A percentile compares a stretch with the other conserved stretches of the same genome.
These are phyloP conservation scores for Leucoagaricus sp. DNA, from an alignment of 1,284 basidiomycete genomes.

Conservation along the genomic window DNA sequence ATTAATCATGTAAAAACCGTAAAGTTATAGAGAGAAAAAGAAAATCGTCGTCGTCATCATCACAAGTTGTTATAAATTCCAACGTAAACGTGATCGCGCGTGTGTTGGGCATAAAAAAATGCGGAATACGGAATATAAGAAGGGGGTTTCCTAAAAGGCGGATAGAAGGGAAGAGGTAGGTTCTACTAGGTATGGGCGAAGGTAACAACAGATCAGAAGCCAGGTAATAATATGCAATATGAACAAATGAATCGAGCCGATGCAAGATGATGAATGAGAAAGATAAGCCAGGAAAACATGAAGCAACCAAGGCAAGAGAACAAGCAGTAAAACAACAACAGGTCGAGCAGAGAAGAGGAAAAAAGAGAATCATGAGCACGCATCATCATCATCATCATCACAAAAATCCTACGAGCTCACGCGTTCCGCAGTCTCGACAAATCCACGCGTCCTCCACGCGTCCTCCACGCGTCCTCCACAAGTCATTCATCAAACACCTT, in stretches of 20 bases:
- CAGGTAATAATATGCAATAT: background rate
- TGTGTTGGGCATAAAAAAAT: background rate
- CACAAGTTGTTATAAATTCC: background rate
- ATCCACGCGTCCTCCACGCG: background rate
- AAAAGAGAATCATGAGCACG: background rate
- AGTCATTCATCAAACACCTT: background rate
- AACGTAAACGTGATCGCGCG: background rate
- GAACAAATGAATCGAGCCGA: background rate
- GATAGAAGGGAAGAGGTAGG: constrained; percentile 5
- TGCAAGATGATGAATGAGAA: background rate
- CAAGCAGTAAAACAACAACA: constrained; percentile 9
- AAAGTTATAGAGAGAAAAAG: background rate
- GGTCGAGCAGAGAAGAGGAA: background rate
- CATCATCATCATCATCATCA: background rate
- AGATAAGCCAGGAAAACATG: background rate
- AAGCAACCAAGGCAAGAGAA: background rate
- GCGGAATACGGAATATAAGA: background rate
- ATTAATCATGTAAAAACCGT: constrained; percentile 6
- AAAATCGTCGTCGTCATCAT: background rate
- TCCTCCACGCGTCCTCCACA: constrained; percentile 6
- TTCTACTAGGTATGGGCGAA: no score
- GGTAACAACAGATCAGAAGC: background rate
- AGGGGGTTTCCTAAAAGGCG: background rate
- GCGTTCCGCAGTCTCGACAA: constrained; percentile 9
- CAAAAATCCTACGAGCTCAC: background rate